A percentile compares a stretch with the other conserved stretches of the same genome.
Conservation (phyloP, 257 asterid species). For the Linderniella brevidens region DNA sequence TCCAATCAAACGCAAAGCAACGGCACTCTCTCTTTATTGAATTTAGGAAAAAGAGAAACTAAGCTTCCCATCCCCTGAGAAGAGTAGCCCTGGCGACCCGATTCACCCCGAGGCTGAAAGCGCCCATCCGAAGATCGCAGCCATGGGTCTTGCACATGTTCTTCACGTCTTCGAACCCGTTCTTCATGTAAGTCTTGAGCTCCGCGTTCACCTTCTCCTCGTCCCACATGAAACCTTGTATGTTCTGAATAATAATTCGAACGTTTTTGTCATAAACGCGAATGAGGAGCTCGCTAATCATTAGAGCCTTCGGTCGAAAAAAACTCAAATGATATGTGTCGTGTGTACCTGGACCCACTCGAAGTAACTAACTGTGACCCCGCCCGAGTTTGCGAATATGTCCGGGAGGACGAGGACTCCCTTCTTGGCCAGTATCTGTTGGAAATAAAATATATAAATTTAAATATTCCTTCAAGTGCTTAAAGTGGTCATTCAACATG, state of each 20-base stretch:
- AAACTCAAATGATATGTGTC: no score
- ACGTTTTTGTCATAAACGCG: no score
- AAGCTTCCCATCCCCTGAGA: constrained; percentile 96
- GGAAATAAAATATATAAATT: no score
- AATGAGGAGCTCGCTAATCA: no score
- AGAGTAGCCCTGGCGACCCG: constrained; percentile 84
- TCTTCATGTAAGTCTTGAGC: constrained; percentile 67
- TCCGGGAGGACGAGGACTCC: constrained; percentile 6
- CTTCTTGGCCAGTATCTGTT: constrained; percentile 6
- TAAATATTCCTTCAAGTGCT: no score
- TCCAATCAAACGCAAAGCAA: no score
- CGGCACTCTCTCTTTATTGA: no score
- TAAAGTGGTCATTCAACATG: no score
- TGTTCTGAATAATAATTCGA: constrained; percentile 25
- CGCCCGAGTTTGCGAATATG: constrained; percentile 7
- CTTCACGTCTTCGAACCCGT: constrained; percentile 53
- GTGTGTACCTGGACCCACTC: constrained; percentile 9
- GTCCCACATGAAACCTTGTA: constrained; percentile 97
- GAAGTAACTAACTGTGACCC: constrained; percentile 8
- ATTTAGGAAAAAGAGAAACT: background rate
- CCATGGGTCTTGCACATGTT: constrained; percentile 65
- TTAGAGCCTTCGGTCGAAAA: no score
- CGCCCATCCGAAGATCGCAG: constrained; percentile 87
- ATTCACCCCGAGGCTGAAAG: constrained; percentile 70
- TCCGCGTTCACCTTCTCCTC: constrained; percentile 75